Percentiles rank a stretch among this genome's conserved stretches.
Evolutionary conservation across 306 rosid species (phyloP).

Genomic region (Hylodesmum podocarpum): DNA sequence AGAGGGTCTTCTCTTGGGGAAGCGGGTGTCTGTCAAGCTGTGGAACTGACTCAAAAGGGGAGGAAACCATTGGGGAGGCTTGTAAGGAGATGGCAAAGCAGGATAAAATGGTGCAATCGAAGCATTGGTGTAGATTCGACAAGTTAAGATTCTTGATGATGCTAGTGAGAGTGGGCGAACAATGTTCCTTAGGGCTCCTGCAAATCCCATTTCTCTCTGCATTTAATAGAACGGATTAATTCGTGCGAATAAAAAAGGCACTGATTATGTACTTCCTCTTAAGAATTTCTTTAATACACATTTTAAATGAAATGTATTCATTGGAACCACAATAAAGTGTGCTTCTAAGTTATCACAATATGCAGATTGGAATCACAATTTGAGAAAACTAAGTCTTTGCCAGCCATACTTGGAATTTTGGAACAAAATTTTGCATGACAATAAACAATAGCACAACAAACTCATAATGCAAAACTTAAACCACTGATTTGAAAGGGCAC

Average conservation of each 20-base stretch:
- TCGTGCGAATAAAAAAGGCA: neutral
- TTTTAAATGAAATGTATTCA: neutral
- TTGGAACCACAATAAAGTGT: neutral
- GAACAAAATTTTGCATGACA: neutral
- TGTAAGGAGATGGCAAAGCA: constrained; percentile 23
- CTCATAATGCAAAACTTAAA: neutral
- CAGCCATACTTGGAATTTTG: neutral
- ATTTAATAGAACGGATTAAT: neutral
- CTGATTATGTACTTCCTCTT: neutral
- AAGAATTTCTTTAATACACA: neutral
- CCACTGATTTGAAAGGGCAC: neutral
- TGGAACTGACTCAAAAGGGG: constrained; percentile 50
- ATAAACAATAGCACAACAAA: neutral
- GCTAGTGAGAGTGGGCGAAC: constrained; percentile 50
- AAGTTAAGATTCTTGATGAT: constrained; percentile 26
- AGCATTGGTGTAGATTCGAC: constrained; percentile 1
- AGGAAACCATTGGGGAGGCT: constrained; percentile 48
- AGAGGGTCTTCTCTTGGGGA: constrained; percentile 76
- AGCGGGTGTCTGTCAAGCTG: constrained; percentile 82
- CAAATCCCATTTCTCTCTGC: constrained; percentile 59
- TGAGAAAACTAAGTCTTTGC: neutral
- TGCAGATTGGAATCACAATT: neutral
- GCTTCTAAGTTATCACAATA: neutral
- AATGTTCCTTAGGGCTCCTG: constrained; percentile 53
- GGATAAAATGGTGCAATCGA: constrained; percentile 16